A percentile compares a stretch with the other conserved stretches of the same genome.
These are phyloP conservation scores for Verticillium nonalfalfae DNA, from an alignment of 2,329 filamentous ascomycete genomes.

Conservation along the genomic window DNA sequence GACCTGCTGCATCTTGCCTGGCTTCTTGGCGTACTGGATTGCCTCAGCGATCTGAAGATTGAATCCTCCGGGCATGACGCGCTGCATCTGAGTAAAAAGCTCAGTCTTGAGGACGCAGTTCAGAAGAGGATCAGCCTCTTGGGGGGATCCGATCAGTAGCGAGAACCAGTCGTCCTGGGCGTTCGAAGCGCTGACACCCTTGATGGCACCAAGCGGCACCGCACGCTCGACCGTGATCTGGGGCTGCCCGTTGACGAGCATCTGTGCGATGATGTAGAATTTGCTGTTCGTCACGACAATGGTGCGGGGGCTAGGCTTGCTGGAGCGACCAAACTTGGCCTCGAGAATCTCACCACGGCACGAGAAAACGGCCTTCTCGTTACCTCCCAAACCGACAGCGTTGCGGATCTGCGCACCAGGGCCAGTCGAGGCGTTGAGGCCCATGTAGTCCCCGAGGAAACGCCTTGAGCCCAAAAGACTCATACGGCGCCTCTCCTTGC, in stretches of 20 bases:
- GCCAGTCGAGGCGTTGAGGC: conserved; percentile 72
- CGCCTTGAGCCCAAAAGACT: conserved; percentile 86
- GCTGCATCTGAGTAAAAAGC: conserved; percentile 86
- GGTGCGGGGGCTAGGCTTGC: conserved; percentile 82
- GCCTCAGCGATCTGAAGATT: conserved; percentile 76
- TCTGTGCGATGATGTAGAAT: conserved; percentile 83
- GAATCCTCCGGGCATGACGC: conserved; percentile 71
- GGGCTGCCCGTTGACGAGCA: conserved; percentile 65
- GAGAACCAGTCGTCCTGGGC: conserved; percentile 96
- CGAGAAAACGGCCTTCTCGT: conserved; percentile 79
- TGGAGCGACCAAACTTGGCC: conserved; percentile 92
- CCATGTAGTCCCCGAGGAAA: conserved; percentile 93
- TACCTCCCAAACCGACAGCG: conserved; percentile 62
- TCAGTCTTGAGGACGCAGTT: conserved; percentile 96
- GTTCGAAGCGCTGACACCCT: conserved; percentile 75
- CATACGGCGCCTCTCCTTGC: conserved; percentile 87
- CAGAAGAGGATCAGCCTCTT: conserved; percentile 88
- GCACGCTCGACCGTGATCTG: conserved; percentile 77
- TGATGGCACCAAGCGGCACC: conserved; percentile 80
- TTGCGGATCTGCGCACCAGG: conserved; percentile 76
- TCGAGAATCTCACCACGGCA: conserved; percentile 86
- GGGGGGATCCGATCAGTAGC: conserved; percentile 78
- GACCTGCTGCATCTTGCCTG: conserved; percentile 80
- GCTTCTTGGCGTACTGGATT: conserved; percentile 97
- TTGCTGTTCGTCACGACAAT: conserved; percentile 79